Percentiles rank a stretch among this genome's conserved stretches.
Conservation (phyloP, 139 green algal species). For the Asterochloris sp. region DNA sequence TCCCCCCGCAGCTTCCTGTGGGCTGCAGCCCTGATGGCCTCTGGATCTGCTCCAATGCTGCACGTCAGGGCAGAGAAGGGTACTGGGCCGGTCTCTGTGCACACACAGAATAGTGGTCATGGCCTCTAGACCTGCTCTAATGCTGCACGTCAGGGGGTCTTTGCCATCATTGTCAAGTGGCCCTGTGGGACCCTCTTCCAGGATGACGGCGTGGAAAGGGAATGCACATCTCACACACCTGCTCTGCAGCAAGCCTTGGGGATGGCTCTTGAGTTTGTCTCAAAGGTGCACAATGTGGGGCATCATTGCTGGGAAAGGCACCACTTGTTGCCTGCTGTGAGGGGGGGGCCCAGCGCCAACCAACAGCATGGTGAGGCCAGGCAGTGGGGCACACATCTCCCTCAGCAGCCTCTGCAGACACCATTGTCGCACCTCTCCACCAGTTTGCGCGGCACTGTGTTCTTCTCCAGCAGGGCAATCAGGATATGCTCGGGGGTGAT, state of each 20-base stretch:
- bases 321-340: no score
- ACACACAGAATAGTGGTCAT: conserved; percentile 23
- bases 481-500: conserved; percentile 91
- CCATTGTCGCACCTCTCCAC: conserved; percentile 40
- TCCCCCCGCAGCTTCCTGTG: conserved; percentile 57
- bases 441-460: conserved; percentile 32
- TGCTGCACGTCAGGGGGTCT: conserved; percentile 20
- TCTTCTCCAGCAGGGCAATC: conserved; percentile 64
- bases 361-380: no score
- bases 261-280: no score
- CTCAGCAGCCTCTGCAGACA: background rate
- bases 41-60: conserved; percentile 44
- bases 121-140: conserved; percentile 43
- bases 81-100: background rate
- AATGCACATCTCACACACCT: no score
- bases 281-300: no score
- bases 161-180: no score
- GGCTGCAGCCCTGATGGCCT: conserved; percentile 53
- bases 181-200: no score
- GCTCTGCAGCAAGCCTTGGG: no score
- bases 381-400: background rate
- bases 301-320: no score
- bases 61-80: background rate
- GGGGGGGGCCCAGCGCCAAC: no score
- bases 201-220: no score